These are phyloP conservation scores for Chrysoporthe cubensis DNA, from an alignment of 2,329 filamentous ascomycete genomes.

Conservation along the genomic window DNA sequence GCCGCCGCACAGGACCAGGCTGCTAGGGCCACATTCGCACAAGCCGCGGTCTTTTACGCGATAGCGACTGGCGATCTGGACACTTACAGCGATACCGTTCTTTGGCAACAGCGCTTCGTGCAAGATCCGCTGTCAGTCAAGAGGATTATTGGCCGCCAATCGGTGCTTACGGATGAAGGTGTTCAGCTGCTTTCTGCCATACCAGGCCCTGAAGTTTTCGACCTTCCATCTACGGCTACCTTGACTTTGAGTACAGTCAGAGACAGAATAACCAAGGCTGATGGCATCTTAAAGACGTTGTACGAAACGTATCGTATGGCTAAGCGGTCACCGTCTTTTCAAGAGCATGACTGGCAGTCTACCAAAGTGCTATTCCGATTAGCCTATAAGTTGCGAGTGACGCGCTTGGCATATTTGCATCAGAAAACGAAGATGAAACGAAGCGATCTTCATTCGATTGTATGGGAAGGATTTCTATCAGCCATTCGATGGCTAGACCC, in stretches of 20 bases:
- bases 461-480: slow-evolving; percentile 10
- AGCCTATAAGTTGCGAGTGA: not conserved
- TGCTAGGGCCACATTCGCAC: slow-evolving; percentile 9
- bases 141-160: not conserved
- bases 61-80: slow-evolving; percentile 19
- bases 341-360: slow-evolving; percentile 13
- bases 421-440: not conserved
- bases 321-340: slow-evolving; percentile 15
- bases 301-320: slow-evolving; percentile 19
- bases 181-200: slow-evolving; percentile 15
- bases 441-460: not conserved
- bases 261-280: slow-evolving; percentile 6
- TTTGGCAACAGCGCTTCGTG: slow-evolving; percentile 25
- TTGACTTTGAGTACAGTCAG: not conserved
- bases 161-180: slow-evolving; percentile 1
- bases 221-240: not conserved
- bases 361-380: slow-evolving; percentile 9
- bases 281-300: slow-evolving; percentile 15
- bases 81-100: slow-evolving; percentile 14
- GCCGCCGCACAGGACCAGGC: slow-evolving; percentile 12
- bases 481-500: slow-evolving; percentile 17
- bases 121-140: slow-evolving; percentile 9
- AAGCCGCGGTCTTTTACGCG: slow-evolving; percentile 12
- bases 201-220: not conserved
- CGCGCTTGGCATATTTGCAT: not conserved